phyloP scores from a whole-genome alignment of 2,329 filamentous ascomycete species.

The Mycosphaerella sp. region DNA sequence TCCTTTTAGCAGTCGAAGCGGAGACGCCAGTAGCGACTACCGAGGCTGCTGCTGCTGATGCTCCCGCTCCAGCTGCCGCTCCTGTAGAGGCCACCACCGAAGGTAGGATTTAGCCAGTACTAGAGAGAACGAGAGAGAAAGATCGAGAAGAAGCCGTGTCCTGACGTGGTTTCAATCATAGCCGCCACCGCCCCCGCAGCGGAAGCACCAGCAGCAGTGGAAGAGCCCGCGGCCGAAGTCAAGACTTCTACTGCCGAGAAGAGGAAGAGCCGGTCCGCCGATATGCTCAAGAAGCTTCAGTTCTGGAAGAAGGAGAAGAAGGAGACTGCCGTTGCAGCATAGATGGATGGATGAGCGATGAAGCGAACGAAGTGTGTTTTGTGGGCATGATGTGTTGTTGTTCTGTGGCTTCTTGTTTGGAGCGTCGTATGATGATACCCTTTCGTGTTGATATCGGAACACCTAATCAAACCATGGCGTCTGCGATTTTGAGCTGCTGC shows the following conservation, averaged over 20 bases:
- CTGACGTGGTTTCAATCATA: not conserved
- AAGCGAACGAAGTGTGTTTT: not conserved
- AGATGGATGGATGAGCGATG: not conserved
- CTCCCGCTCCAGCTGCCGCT: not conserved
- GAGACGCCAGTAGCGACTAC: not conserved
- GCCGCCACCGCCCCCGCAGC: not conserved
- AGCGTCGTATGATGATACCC: constrained; percentile 7
- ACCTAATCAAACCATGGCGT: not conserved
- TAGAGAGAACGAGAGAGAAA: not conserved
- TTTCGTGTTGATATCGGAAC: constrained; percentile 2
- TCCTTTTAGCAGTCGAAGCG: not conserved
- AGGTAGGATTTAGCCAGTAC: not conserved
- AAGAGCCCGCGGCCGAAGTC: constrained; percentile 4
- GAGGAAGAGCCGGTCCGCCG: constrained; percentile 5
- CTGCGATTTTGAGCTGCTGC: not conserved
- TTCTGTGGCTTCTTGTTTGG: not conserved
- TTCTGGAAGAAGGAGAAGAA: constrained; percentile 14
- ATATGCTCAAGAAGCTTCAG: constrained; percentile 11
- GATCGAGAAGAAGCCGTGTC: not conserved
- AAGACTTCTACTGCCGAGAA: constrained; percentile 6
- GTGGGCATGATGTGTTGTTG: not conserved
- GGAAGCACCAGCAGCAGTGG: not conserved
- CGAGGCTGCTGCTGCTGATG: constrained; percentile 1
- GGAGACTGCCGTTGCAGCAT: constrained; percentile 1
- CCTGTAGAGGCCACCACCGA: not conserved